Evolutionary conservation across 2,329 filamentous ascomycete genomes (phyloP), one percentile per base, ranked within the genome.

Genomic region (Leptographium flavum): DNA sequence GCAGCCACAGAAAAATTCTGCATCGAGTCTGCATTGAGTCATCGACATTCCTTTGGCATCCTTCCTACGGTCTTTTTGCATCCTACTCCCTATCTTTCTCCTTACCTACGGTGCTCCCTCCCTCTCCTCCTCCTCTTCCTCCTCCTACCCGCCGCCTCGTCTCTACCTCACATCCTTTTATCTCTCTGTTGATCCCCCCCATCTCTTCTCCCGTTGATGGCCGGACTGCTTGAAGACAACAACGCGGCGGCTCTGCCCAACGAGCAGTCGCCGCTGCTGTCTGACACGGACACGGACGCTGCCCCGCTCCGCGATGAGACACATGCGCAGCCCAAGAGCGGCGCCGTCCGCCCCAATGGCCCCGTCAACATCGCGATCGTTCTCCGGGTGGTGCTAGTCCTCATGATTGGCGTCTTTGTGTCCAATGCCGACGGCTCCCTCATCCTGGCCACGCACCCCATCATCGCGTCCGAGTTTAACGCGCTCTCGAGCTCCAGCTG

Each of bases 401-500:
- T 52, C 15, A 46, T 47, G 45, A 49, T 52, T 15, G 75, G 74
- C 11, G 74, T 81, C 14, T 83, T 86, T 52, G 72, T 83, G 13
- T 71, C 73, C 7, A 78, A 79, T 45, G 71, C 74, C 15, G 82
- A 87, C 54, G 61, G 64, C 0, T 79, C 76, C 1, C 62, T 86
- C 0, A 69, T 86, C 0, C 62, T 86, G 28, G 80, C 82, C 0
- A 82, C 80, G 0, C 76, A 81, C 47, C 71, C 73, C 1, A 65
- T 64, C 4, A 77, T 81, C 43, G 71, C 74, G 0, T 81, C 76
- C 10, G 71, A 79, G 45, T 81, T 81, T 52, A 63, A 70, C 44
- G 65, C 67, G 30, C 55, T 81, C 5, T 67, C 66, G 15, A 67
- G 73, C 43, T 76, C 74, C 4, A 75, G 68, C 47, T 77, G 76